phyloP scores from a whole-genome alignment of 352 stramenopile genomes.

The Phytophthora macrochlamydospora region DNA sequence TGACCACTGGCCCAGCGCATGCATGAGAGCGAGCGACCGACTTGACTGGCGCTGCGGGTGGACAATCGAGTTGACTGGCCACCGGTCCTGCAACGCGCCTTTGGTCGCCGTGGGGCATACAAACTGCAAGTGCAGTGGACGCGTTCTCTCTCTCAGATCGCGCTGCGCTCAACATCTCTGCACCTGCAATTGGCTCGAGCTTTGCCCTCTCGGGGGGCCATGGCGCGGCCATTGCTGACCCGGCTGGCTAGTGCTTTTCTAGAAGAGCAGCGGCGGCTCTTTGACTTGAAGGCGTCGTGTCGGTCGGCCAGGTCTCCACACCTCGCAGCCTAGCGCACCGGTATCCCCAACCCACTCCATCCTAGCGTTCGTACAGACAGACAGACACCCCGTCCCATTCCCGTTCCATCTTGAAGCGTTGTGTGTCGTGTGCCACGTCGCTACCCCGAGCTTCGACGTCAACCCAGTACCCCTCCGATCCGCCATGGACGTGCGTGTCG shows the following conservation, averaged over 20 bases:
- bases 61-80: not conserved
- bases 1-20: not conserved
- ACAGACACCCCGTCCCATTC: no score
- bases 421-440: not conserved
- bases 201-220: slow-evolving; percentile 28
- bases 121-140: not conserved
- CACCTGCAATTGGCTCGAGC: slow-evolving; percentile 3
- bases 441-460: slow-evolving; percentile 1
- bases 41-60: not conserved
- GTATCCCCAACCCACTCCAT: no score
- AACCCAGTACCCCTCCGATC: not conserved
- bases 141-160: not conserved
- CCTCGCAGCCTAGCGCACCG: not conserved
- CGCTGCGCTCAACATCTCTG: no score
- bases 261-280: slow-evolving; percentile 13
- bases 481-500: slow-evolving; percentile 41
- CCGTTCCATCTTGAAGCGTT: not conserved
- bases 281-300: no score
- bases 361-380: no score
- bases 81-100: not conserved
- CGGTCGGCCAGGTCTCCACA: not conserved
- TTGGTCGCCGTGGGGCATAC: not conserved
- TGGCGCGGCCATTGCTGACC: slow-evolving; percentile 56
- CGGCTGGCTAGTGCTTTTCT: slow-evolving; percentile 40
- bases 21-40: not conserved